Evolutionary conservation across 345 rosid species (phyloP).

Genomic region (Syzygium oleosum): DNA sequence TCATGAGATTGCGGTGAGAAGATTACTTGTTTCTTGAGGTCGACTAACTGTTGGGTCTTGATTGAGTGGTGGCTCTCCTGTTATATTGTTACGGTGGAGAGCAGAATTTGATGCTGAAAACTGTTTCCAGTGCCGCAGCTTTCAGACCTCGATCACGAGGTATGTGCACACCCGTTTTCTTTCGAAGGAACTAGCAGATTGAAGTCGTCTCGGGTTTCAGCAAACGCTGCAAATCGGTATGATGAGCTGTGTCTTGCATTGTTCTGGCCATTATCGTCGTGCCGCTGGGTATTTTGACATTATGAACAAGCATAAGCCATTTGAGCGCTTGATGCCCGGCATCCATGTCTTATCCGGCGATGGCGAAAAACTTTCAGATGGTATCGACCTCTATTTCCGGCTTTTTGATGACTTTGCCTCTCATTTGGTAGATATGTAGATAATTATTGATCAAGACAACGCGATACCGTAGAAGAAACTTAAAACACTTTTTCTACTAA

Average conservation of each 20-base stretch:
- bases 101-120: background rate
- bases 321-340: background rate
- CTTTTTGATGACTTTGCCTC: background rate
- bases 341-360: background rate
- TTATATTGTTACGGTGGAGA: background rate
- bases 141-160: background rate
- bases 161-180: background rate
- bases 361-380: background rate
- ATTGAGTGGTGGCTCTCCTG: background rate
- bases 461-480: too few species aligned
- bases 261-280: background rate
- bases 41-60: background rate
- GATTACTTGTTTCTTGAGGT: background rate
- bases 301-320: background rate
- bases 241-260: background rate
- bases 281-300: background rate
- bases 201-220: background rate
- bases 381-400: background rate
- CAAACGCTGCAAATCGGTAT: background rate
- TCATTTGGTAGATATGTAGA: background rate
- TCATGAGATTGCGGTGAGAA: background rate
- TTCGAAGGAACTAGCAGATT: background rate
- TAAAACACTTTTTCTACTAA: background rate
- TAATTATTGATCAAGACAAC: background rate
- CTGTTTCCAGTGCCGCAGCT: background rate